Base-by-base conservation (phyloP, 495 filamentous ascomycete species). In the Neurospora hispaniola region DNA sequence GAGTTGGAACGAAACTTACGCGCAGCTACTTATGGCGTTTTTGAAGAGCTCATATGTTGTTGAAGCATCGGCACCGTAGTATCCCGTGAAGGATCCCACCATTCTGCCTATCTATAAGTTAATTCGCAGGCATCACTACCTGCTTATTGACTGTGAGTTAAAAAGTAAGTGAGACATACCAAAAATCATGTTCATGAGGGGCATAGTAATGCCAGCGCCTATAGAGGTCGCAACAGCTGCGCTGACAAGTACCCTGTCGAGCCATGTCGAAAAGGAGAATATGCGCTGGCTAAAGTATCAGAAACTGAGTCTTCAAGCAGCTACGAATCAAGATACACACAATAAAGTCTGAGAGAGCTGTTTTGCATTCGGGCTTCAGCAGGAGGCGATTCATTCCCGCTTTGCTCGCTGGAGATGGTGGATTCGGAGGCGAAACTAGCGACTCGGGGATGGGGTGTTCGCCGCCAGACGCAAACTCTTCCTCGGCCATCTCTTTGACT, bases 141-240 rank as follows among this genome's bases (percentile, higher is more conserved):
- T 27, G 54, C 10, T 62, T 1, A 16, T 70, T 35, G 42, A 27
- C 18, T 42, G 18, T 11, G 10, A 6, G n/a, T 42, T n/a, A 8
- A 71, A 42, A 4, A 41, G 11, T 31, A 27, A 20, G 5, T 20
- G 62, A 44, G 38, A 48, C 79, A 20, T 78, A 86, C 84, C 84
- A 74, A 84, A 85, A 11, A 86, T 77, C 11, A 86, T 80, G 35
- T 84, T 85, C 84, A 86, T 86, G 2, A 85, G 71, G 7, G 84
- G 84, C 72, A 84, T 81, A 2, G 84, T 85, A n/a, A 84, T 81
- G 10, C 87, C 87, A 14, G 84, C 81, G 4, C 83, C 85, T 71
- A 88, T 83, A 2, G 86, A 84, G 2, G 82, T 81, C 14, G 82
- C n/a, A 5, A 82, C 71, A 4, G 86, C 80, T 16, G 81, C 76